phyloP scores from a whole-genome alignment of 228 moss, liverwort and hornwort genomes.

The Sphagnum fallax region DNA sequence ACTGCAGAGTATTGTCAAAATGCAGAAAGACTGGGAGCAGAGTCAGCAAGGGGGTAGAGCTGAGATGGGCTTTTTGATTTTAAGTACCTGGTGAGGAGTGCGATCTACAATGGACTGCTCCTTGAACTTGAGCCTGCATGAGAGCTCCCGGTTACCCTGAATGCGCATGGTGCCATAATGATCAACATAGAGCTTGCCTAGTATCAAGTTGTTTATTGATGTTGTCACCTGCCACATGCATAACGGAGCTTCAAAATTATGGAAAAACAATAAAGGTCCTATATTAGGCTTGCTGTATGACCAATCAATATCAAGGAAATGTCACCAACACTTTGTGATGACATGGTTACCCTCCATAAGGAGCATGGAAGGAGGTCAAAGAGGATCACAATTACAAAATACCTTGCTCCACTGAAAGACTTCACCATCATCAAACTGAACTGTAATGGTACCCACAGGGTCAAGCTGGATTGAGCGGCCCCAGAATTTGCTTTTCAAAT shows the following conservation, averaged over 20 bases:
- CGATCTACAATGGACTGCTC: conserved; percentile 99
- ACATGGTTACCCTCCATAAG: background rate
- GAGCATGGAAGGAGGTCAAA: background rate
- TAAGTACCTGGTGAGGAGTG: conserved; percentile 87
- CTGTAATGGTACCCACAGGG: conserved; percentile 84
- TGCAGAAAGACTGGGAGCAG: no score
- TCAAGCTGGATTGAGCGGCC: conserved; percentile 98
- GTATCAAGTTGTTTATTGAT: conserved; percentile 94
- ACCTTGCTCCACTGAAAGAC: conserved; percentile 98
- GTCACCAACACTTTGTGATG: no score
- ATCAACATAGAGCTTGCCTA: conserved; percentile 97
- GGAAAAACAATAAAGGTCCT: no score
- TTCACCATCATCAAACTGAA: conserved; percentile 97
- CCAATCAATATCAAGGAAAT: no score
- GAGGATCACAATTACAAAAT: background rate
- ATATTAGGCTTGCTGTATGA: no score
- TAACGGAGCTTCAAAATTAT: no score
- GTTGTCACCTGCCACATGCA: conserved; percentile 75
- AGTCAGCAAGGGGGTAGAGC: background rate
- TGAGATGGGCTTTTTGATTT: no score
- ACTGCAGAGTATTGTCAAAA: no score
- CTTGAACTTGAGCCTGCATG: conserved; percentile 91
- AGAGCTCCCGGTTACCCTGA: conserved; percentile 75
- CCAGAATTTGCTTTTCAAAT: conserved; percentile 98
- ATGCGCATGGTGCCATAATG: conserved; percentile 99